Percentiles rank a stretch among this genome's conserved stretches.
phyloP scores from a whole-genome alignment of 306 rosid genomes.

The Cucumis hystrix region DNA sequence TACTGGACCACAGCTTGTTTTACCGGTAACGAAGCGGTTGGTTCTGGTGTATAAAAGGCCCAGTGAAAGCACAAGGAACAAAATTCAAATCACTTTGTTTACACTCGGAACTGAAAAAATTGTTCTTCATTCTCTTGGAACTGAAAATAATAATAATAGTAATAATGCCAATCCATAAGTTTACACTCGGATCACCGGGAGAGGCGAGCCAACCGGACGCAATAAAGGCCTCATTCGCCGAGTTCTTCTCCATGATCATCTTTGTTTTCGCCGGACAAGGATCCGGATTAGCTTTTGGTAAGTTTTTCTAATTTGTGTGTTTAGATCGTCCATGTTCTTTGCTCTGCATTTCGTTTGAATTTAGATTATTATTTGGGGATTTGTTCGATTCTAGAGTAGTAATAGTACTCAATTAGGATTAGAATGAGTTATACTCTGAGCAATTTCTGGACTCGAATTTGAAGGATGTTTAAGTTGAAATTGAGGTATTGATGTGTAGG shows the following conservation, averaged over 20 bases:
- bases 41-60: neutral
- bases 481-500: neutral
- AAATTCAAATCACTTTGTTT: neutral
- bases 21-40: neutral
- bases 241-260: constrained; percentile 64
- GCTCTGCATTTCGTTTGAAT: constrained; percentile 7
- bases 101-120: no score
- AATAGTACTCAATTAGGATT: neutral
- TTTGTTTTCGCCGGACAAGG: constrained; percentile 87
- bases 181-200: constrained; percentile 50
- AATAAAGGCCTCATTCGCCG: constrained; percentile 54
- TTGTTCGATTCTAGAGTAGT: neutral
- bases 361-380: neutral
- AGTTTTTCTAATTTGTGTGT: neutral
- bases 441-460: neutral
- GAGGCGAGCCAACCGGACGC: constrained; percentile 76
- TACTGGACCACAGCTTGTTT: neutral
- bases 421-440: neutral
- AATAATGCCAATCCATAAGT: constrained; percentile 42
- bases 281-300: constrained; percentile 66
- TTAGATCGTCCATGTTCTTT: neutral
- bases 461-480: neutral
- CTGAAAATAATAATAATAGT: neutral
- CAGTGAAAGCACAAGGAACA: neutral
- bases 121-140: neutral